Evolutionary conservation across 257 asterid species (phyloP).

Genomic region (Jacaranda mimosifolia): DNA sequence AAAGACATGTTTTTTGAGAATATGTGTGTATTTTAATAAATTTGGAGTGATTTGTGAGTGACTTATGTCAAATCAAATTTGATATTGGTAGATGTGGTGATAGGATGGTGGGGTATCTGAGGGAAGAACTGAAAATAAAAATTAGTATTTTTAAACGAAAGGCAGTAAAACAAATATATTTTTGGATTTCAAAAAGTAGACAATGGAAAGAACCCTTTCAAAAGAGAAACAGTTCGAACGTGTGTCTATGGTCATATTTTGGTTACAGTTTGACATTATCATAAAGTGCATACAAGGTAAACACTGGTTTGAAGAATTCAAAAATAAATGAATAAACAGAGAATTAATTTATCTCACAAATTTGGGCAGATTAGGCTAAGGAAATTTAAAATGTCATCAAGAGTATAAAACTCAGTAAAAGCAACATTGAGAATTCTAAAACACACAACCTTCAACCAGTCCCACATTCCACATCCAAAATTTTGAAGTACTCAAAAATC

Average conservation of each 20-base stretch:
- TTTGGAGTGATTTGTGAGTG: too few relatives aligned
- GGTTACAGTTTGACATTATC: slow-evolving; percentile 3
- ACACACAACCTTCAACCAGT: not conserved
- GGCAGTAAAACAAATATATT: too few relatives aligned
- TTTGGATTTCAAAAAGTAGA: too few relatives aligned
- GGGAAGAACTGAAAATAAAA: too few relatives aligned
- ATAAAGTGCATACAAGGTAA: not conserved
- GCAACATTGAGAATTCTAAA: not conserved
- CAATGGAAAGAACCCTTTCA: too few relatives aligned
- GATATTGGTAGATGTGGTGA: too few relatives aligned
- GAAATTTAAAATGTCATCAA: not conserved
- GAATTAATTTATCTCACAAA: slow-evolving; percentile 2
- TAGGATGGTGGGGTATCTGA: too few relatives aligned
- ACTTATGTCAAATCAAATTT: too few relatives aligned
- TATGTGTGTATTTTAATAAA: too few relatives aligned
- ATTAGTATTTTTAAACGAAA: too few relatives aligned
- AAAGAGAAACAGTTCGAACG: too few relatives aligned
- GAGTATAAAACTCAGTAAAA: not conserved
- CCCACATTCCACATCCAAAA: slow-evolving; percentile 8
- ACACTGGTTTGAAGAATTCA: not conserved
- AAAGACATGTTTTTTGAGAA: too few relatives aligned
- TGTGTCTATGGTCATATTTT: slow-evolving; percentile 1
- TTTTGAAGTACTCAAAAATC: not conserved
- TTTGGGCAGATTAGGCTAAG: not conserved
- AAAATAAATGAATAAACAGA: not conserved